Evolutionary conservation across 2,329 filamentous ascomycete species (phyloP), one percentile per base, ranked within the genome.

Genomic region (Emmonsia crescens): DNA sequence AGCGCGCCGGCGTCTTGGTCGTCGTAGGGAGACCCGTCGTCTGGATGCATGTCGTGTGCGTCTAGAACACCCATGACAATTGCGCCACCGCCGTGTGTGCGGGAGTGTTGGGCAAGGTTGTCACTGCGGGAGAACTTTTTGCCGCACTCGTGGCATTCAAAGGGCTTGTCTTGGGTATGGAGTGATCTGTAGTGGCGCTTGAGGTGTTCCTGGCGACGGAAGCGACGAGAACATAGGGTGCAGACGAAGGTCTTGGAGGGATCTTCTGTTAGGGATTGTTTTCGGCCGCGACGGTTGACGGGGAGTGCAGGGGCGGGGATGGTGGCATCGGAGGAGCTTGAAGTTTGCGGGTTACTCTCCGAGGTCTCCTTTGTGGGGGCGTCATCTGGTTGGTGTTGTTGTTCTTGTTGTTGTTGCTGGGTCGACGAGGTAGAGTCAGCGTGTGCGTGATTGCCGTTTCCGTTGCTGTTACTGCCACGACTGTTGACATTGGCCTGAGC

Each of bases 91-190:
- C 91, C 91, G 72, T 99, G 94, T 4, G 94, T 99, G 65, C 94
- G 86, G 66, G 94, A 88, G 74, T 99, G 94, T 78, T 99, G 94
- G 29, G 91, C 89, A 19, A 99, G 84, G 81, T 99, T 99, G 79
- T 99, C 94, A 69, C 90, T 96, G 70, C 94, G 88, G 24, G 93
- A 97, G 80, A 97, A 99, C 82, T 96, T 96, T 88, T 99, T 99
- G 70, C 94, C 93, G 72, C 94, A 99, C 79, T 99, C 93, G 67
- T 86, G 85, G 82, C 94, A 99, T 79, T 96, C 91, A 71, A 97
- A 99, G 5, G 94, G 94, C 86, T 97, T 99, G 75, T 97, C 94
- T 73, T 96, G 88, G 1, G 94, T 99, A 82, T 99, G 94, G 56
- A 99, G 90, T 62, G 94, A 97, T 69, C 94, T 88, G 82, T 96